Conservation (phyloP, 352 stramenopile genomes). For the Achlya hypogyna region DNA sequence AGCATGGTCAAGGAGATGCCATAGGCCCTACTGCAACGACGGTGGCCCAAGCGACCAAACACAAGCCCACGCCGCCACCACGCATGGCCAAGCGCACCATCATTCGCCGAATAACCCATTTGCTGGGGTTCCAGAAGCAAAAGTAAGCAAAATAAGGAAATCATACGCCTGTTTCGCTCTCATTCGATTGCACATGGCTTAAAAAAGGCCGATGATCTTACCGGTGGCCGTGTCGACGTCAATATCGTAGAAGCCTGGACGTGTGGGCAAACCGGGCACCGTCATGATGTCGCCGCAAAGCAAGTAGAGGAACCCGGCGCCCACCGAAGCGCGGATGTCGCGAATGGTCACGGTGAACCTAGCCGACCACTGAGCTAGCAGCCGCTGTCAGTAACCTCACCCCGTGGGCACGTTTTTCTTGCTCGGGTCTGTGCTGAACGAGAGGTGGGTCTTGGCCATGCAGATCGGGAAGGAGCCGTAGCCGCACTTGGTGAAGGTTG, state of each 20-base stretch:
- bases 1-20: too few species aligned
- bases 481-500: slow-evolving; percentile 48
- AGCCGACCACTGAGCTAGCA: background rate
- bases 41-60: background rate
- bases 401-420: slow-evolving; percentile 92
- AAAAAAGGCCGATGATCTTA: slow-evolving; percentile 16
- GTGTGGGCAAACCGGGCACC: slow-evolving; percentile 96
- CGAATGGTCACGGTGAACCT: slow-evolving; percentile 91
- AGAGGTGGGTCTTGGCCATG: slow-evolving; percentile 99
- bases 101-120: background rate
- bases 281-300: slow-evolving; percentile 98
- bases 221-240: slow-evolving; percentile 6
- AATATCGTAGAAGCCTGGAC: slow-evolving; percentile 98
- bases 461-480: slow-evolving; percentile 88
- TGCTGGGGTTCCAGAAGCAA: background rate
- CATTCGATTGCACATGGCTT: background rate
- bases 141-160: too few species aligned
- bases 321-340: slow-evolving; percentile 92
- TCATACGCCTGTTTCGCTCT: background rate
- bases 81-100: background rate
- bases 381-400: background rate
- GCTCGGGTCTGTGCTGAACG: slow-evolving; percentile 90
- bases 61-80: background rate
- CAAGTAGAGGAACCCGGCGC: slow-evolving; percentile 94
- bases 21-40: background rate